A percentile compares a stretch with the other conserved stretches of the same genome.
These are phyloP conservation scores for Cercospora beticola DNA, from an alignment of 2,329 filamentous ascomycete genomes.

Conservation along the genomic window DNA sequence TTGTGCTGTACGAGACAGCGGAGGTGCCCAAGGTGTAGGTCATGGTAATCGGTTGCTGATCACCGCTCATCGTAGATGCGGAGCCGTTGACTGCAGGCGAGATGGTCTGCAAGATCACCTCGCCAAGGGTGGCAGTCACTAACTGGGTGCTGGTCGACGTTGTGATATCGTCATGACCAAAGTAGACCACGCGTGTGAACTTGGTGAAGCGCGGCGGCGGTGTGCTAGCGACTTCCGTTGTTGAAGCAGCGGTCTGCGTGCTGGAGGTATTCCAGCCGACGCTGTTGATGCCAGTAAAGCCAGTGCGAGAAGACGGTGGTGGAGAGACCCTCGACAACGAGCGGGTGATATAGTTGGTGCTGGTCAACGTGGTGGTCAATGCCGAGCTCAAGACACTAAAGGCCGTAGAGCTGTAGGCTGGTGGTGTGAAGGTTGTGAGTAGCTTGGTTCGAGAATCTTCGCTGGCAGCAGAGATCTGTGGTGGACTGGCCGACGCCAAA, in stretches of 20 bases:
- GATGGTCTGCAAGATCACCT: conserved; percentile 21
- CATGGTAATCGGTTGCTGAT: background rate
- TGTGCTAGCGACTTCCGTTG: conserved; percentile 3
- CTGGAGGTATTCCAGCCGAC: conserved; percentile 33
- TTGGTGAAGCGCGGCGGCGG: conserved; percentile 22
- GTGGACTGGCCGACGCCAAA: conserved; percentile 1
- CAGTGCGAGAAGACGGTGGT: conserved; percentile 14
- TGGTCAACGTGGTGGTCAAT: conserved; percentile 32
- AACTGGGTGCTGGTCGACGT: conserved; percentile 31
- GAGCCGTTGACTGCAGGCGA: conserved; percentile 1
- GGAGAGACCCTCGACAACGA: conserved; percentile 24
- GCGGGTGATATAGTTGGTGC: conserved; percentile 31
- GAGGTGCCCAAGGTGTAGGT: conserved; percentile 1
- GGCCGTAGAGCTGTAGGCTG: conserved; percentile 31
- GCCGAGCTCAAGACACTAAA: conserved; percentile 29
- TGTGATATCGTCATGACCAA: conserved; percentile 28
- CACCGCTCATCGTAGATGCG: background rate
- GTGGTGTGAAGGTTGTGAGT: conserved; percentile 25
- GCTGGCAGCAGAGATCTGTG: background rate
- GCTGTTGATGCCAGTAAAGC: conserved; percentile 30
- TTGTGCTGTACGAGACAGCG: conserved; percentile 13
- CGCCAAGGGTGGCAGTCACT: conserved; percentile 32
- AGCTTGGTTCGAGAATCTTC: conserved; percentile 16
- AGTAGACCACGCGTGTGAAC: conserved; percentile 29
- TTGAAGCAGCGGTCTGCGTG: conserved; percentile 1